These are phyloP conservation scores for Thraustotheca clavata DNA, from an alignment of 352 stramenopile species.

Conservation along the genomic window DNA sequence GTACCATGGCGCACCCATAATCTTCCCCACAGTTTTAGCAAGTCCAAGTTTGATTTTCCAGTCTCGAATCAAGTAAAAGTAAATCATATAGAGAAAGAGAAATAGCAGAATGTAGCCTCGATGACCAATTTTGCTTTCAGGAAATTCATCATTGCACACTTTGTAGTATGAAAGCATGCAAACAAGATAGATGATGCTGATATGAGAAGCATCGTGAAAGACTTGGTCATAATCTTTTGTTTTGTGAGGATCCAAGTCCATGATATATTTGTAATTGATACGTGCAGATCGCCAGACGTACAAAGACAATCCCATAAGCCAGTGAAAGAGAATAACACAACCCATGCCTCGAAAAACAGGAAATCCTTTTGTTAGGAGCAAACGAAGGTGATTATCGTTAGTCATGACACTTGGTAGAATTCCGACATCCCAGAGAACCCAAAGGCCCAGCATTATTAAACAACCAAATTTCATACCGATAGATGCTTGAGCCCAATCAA, in stretches of 20 bases:
- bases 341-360: slow-evolving; percentile 93
- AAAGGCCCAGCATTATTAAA: slow-evolving; percentile 75
- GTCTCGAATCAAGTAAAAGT: slow-evolving; percentile 87
- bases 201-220: slow-evolving; percentile 94
- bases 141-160: slow-evolving; percentile 83
- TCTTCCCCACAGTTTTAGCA: slow-evolving; percentile 77
- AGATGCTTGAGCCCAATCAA: slow-evolving; percentile 77
- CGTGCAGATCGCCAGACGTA: slow-evolving; percentile 87
- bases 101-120: slow-evolving; percentile 88
- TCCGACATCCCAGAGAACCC: slow-evolving; percentile 94
- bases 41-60: slow-evolving; percentile 80
- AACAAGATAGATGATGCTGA: slow-evolving; percentile 92
- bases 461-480: slow-evolving; percentile 77
- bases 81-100: slow-evolving; percentile 90
- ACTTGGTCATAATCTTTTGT: slow-evolving; percentile 84
- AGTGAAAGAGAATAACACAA: slow-evolving; percentile 92
- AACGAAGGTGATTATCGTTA: slow-evolving; percentile 59
- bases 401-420: slow-evolving; percentile 69
- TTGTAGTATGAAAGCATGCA: slow-evolving; percentile 97
- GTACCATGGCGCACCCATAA: slow-evolving; percentile 87
- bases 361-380: slow-evolving; percentile 78
- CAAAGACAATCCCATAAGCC: slow-evolving; percentile 90
- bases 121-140: slow-evolving; percentile 54
- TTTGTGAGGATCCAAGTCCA: slow-evolving; percentile 86
- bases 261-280: slow-evolving; percentile 95